Base-by-base conservation (phyloP, 2,329 filamentous ascomycete species). In the Clarireedia homoeocarpa region DNA sequence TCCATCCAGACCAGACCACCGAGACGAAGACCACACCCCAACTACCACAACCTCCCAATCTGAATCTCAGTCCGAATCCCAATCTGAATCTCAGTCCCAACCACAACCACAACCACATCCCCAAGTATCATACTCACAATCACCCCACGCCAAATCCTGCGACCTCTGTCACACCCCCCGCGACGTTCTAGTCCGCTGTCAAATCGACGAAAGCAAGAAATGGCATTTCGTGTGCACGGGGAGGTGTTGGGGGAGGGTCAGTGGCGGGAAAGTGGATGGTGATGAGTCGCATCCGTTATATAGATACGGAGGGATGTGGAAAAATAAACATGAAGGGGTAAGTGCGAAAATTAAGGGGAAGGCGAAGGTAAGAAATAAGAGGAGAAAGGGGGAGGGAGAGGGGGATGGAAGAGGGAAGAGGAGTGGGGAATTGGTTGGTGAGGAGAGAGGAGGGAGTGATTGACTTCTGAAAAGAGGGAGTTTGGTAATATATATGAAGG, bases 331-430 rank as follows among this genome's bases (percentile, higher is more conserved):
- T 44, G 58, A 62, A 30, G 57, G 34, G 15, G 60, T 57, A 3
- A 62, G 60, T 54, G 60, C 56, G 34, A 62, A 57, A 49, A 62
- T 60, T 17, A 62, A 60, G 45, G 60, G 60, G 6, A 62, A 47
- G 44, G 60, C 58, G 15, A 59, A 56, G 38, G 44, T 53, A 14
- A 47, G 55, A 17, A 59, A 57, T 34, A 36, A 48, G 45, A 12
- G 26, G 23, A 20, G 39, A 15, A 26, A 24, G 12, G 15, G 6
- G 36, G 30, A 14, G n/a, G 44, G 2, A 7, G 15, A 48, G 38
- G 15, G 4, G 6, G 12, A 1, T 3, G 24, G 5, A 15, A 5
- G 17, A 20, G 23, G 27, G 15, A 12, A 17, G 36, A 17, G 36
- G 38, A 10, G 34, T n/a, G 48, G 2, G 24, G 26, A 39, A 6